Percentiles rank a stretch among this genome's conserved stretches.
Evolutionary conservation across 1,284 basidiomycete genomes (phyloP).

Genomic region (Pseudomicrostroma phylloplanum): DNA sequence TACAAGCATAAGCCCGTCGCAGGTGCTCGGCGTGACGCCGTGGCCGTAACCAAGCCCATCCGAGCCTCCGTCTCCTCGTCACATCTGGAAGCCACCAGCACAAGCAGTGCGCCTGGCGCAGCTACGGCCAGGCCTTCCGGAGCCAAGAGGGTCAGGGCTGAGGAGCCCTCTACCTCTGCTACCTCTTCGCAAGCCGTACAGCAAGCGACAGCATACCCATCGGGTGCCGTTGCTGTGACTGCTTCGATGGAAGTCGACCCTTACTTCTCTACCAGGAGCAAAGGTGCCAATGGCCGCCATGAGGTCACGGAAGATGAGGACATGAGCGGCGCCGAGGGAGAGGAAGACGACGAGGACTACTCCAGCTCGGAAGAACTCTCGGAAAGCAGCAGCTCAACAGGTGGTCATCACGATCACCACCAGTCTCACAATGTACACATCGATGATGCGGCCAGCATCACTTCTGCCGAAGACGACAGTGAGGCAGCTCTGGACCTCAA

Average conservation of each 20-base stretch:
- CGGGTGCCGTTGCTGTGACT: too few species aligned
- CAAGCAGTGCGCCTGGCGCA: not conserved
- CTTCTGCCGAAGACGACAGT: slow-evolving; percentile 11
- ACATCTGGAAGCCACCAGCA: not conserved
- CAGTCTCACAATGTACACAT: slow-evolving; percentile 1
- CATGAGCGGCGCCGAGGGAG: slow-evolving; percentile 9
- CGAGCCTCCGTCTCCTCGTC: not conserved
- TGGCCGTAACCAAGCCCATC: not conserved
- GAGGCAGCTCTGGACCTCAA: slow-evolving; percentile 18
- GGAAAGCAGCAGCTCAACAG: not conserved
- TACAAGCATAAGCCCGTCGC: not conserved
- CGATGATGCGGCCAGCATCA: slow-evolving; percentile 14
- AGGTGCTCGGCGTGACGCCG: not conserved
- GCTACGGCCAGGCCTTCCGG: not conserved
- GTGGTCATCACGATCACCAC: not conserved
- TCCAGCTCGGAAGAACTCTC: not conserved
- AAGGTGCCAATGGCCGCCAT: slow-evolving; percentile 10
- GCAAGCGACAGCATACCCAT: not conserved
- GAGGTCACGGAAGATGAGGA: slow-evolving; percentile 9
- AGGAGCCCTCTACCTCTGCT: not conserved
- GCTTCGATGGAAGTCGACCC: too few species aligned
- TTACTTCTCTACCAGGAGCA: slow-evolving; percentile 10
- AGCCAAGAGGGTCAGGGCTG: slow-evolving; percentile 1
- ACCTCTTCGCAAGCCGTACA: not conserved
- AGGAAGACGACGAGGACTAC: not conserved